phyloP scores from a whole-genome alignment of 2,329 filamentous ascomycete genomes.

The Neofusicoccum parvum region DNA sequence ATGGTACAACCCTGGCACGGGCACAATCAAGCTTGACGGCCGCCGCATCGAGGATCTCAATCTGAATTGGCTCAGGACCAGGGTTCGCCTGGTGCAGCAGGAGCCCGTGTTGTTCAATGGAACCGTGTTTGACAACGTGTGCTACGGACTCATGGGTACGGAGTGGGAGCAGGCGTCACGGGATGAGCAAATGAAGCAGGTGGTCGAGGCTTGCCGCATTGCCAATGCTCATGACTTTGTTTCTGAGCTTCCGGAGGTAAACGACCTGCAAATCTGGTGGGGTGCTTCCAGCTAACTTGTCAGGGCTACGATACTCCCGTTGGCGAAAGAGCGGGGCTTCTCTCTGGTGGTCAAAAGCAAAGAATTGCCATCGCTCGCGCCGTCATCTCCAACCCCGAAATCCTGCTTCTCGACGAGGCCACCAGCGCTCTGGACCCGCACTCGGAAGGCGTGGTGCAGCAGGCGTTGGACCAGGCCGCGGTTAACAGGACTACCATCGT shows the following conservation, averaged over 20 bases:
- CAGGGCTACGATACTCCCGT: constrained; percentile 93
- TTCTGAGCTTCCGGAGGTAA: constrained; percentile 61
- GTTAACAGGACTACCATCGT: constrained; percentile 90
- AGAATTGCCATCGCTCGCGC: constrained; percentile 92
- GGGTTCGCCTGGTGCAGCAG: constrained; percentile 90
- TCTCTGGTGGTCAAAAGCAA: constrained; percentile 96
- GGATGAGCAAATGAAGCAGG: constrained; percentile 54
- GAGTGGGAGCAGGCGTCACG: constrained; percentile 30
- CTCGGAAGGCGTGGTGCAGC: constrained; percentile 92
- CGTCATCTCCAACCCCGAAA: constrained; percentile 86
- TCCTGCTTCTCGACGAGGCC: constrained; percentile 91
- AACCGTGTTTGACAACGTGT: constrained; percentile 87
- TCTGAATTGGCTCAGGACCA: constrained; percentile 85
- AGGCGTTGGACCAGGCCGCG: constrained; percentile 83
- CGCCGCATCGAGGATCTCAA: constrained; percentile 81
- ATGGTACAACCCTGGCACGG: constrained; percentile 88
- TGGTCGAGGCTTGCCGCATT: constrained; percentile 84
- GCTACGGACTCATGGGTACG: constrained; percentile 67
- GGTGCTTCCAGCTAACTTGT: background rate
- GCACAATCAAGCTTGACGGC: constrained; percentile 75
- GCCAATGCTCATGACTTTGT: constrained; percentile 96
- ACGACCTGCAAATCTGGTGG: background rate
- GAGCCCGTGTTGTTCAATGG: constrained; percentile 90
- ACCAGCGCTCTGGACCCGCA: constrained; percentile 93
- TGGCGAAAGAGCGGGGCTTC: constrained; percentile 86